Conservation (phyloP, 192 early-diverging fungal genomes). For the Pilaira anomala region DNA sequence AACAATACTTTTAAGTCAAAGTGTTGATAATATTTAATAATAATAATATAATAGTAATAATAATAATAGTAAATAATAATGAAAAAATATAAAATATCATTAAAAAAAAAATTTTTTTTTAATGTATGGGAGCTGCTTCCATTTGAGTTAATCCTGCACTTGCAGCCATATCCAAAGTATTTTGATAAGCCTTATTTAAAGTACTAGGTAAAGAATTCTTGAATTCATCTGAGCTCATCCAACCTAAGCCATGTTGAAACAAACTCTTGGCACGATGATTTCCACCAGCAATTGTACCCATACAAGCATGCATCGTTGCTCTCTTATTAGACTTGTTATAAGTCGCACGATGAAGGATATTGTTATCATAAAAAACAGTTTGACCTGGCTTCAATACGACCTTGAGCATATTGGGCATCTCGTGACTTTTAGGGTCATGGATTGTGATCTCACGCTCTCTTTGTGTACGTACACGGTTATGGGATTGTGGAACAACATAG, state of each 20-base stretch:
- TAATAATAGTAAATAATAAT: too few relatives aligned
- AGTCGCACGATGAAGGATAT: conserved; percentile 47
- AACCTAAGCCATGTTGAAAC: conserved; percentile 48
- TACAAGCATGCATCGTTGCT: conserved; percentile 45
- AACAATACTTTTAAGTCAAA: neutral
- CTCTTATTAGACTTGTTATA: conserved; percentile 40
- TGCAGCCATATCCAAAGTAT: conserved; percentile 35
- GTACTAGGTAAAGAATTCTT: conserved; percentile 35
- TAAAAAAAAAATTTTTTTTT: too few relatives aligned
- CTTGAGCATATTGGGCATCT: conserved; percentile 41
- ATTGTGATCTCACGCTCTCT: conserved; percentile 44
- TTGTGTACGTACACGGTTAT: conserved; percentile 39
- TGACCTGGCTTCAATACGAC: conserved; percentile 44
- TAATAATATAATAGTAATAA: conserved; percentile 12
- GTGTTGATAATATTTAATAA: too few relatives aligned
- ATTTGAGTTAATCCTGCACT: conserved; percentile 21
- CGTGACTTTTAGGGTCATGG: conserved; percentile 40
- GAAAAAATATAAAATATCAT: too few relatives aligned
- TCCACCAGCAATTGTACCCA: conserved; percentile 47
- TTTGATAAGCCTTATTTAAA: conserved; percentile 34
- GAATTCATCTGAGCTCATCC: conserved; percentile 43
- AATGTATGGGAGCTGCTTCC: conserved; percentile 24
- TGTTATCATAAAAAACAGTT: conserved; percentile 55
- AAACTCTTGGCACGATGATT: conserved; percentile 44
- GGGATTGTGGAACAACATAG: conserved; percentile 43